Conservation (phyloP, 106 monocot genomes). For the Dioscorea alata region DNA sequence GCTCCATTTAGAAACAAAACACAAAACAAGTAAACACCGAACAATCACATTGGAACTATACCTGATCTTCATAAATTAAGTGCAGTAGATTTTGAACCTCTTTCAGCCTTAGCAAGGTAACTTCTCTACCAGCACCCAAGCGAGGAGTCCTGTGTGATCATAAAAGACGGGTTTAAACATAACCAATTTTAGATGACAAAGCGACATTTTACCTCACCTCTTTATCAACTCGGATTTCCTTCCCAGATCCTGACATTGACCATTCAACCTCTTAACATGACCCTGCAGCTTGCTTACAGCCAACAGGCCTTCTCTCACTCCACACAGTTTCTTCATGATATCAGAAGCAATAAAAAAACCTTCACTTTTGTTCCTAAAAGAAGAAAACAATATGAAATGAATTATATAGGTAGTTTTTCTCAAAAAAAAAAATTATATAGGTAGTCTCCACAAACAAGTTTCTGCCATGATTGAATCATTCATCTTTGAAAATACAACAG, state of each 20-base stretch:
- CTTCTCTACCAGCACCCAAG: conserved; percentile 8
- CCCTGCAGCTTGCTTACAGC: conserved; percentile 7
- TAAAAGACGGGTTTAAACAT: not conserved
- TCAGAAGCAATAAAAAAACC: conserved; percentile 40
- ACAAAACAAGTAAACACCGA: too few relatives aligned
- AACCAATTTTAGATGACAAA: not conserved
- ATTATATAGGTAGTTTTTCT: too few relatives aligned
- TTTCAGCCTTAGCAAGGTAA: conserved; percentile 13
- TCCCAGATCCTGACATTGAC: conserved; percentile 27
- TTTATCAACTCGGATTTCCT: conserved; percentile 31
- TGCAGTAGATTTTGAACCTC: conserved; percentile 12
- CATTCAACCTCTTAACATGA: conserved; percentile 17
- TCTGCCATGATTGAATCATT: too few relatives aligned
- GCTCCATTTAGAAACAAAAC: too few relatives aligned
- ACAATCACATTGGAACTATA: too few relatives aligned
- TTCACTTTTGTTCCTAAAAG: conserved; percentile 47
- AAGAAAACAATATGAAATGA: not conserved
- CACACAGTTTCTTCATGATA: conserved; percentile 32
- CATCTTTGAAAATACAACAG: too few relatives aligned
- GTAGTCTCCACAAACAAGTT: too few relatives aligned
- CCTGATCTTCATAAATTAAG: conserved; percentile 9
- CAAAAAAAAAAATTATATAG: too few relatives aligned
- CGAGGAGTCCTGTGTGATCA: conserved; percentile 21
- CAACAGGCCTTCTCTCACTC: conserved; percentile 20
- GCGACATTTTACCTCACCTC: conserved; percentile 20